These are phyloP conservation scores for Amanita pseudoporphyria DNA, from an alignment of 768 basidiomycete genomes.

Conservation along the genomic window DNA sequence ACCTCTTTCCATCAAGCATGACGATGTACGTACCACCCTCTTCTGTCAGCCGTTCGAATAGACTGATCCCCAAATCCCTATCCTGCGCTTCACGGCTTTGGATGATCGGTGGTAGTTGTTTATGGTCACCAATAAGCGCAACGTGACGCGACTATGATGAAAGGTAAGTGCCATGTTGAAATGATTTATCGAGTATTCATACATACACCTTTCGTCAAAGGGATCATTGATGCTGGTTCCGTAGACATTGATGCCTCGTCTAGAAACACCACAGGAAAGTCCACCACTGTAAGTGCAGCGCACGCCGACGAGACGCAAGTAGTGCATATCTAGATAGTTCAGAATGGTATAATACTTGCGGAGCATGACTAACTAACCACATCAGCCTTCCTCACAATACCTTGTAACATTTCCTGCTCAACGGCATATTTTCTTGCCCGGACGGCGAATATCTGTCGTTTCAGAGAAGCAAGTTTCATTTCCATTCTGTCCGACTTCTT, in stretches of 20 bases:
- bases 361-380: conserved; percentile 42
- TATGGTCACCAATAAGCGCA: conserved; percentile 93
- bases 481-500: conserved; percentile 24
- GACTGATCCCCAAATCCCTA: conserved; percentile 65
- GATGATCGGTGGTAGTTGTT: conserved; percentile 88
- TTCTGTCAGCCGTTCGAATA: conserved; percentile 86
- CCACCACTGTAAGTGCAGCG: conserved; percentile 52
- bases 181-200: neutral
- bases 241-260: conserved; percentile 98
- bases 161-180: neutral
- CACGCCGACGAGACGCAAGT: conserved; percentile 79
- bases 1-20: neutral
- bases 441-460: conserved; percentile 17
- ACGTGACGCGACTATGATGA: conserved; percentile 62
- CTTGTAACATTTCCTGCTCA: conserved; percentile 53
- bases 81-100: conserved; percentile 64
- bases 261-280: conserved; percentile 89
- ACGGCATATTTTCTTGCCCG: conserved; percentile 41
- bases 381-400: conserved; percentile 57
- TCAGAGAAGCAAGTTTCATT: conserved; percentile 18
- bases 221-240: conserved; percentile 85
- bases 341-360: neutral
- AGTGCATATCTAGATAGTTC: conserved; percentile 59
- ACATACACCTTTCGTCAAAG: conserved; percentile 89
- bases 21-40: conserved; percentile 54